Percentiles rank a stretch among this genome's conserved stretches.
These are phyloP conservation scores for Suillus plorans DNA, from an alignment of 768 basidiomycete species.

Conservation along the genomic window DNA sequence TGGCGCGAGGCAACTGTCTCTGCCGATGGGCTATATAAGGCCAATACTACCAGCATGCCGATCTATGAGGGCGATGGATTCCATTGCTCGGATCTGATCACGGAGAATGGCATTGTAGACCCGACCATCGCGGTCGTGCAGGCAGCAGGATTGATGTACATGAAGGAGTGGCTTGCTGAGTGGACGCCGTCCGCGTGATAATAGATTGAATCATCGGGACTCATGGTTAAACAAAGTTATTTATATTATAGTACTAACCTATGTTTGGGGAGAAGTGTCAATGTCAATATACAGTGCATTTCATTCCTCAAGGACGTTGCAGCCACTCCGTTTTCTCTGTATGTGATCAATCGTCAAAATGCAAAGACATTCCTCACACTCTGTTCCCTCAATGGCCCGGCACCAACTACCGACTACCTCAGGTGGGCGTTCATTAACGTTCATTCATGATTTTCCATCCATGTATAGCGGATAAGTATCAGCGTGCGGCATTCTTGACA, in stretches of 20 bases:
- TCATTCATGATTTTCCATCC: background rate
- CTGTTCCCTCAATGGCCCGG: too few relatives aligned
- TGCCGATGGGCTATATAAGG: conserved; percentile 44
- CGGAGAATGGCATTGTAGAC: conserved; percentile 42
- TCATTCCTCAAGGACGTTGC: background rate
- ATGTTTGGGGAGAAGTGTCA: too few relatives aligned
- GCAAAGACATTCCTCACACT: background rate
- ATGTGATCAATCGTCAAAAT: background rate
- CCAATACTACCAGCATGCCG: conserved; percentile 53
- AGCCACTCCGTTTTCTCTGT: background rate
- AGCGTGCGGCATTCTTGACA: too few relatives aligned
- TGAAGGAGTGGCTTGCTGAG: conserved; percentile 55
- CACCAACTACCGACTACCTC: background rate
- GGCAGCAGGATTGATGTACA: conserved; percentile 46
- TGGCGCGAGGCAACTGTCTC: conserved; percentile 73
- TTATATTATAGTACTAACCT: background rate
- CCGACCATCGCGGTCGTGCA: conserved; percentile 56
- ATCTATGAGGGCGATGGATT: conserved; percentile 62
- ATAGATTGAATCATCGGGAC: background rate
- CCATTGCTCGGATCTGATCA: conserved; percentile 64
- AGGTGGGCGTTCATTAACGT: background rate
- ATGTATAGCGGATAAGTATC: too few relatives aligned
- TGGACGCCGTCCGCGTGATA: conserved; percentile 22
- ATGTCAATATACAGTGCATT: background rate
- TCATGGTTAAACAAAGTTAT: background rate